These are phyloP conservation scores for Phytophthora brassicae DNA, from an alignment of 352 stramenopile genomes.

Conservation along the genomic window DNA sequence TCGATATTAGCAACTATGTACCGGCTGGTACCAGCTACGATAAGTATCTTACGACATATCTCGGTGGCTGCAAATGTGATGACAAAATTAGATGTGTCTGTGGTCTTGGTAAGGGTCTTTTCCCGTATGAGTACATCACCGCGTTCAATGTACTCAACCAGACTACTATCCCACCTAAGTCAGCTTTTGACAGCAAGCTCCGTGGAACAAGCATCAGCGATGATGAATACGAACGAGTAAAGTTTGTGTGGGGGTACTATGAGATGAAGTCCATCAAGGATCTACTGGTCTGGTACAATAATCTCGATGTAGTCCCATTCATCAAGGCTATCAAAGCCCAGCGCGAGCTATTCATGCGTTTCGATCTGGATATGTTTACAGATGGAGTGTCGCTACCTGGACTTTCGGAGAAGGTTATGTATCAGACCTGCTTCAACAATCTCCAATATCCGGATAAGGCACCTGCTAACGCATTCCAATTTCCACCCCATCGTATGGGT, in stretches of 20 bases:
- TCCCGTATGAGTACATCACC: slow-evolving; percentile 34
- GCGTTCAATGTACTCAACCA: slow-evolving; percentile 26
- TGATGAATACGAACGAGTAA: slow-evolving; percentile 28
- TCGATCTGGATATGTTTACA: slow-evolving; percentile 26
- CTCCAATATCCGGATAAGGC: not conserved
- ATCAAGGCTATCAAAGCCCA: slow-evolving; percentile 16
- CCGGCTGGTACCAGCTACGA: slow-evolving; percentile 31
- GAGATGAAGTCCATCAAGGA: slow-evolving; percentile 22
- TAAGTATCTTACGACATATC: slow-evolving; percentile 32
- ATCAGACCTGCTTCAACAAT: slow-evolving; percentile 26
- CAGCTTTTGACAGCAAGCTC: slow-evolving; percentile 26
- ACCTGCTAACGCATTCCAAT: slow-evolving; percentile 14
- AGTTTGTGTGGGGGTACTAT: slow-evolving; percentile 35
- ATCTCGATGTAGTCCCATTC: slow-evolving; percentile 39
- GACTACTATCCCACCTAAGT: slow-evolving; percentile 16
- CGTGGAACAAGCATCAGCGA: slow-evolving; percentile 12
- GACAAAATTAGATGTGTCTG: slow-evolving; percentile 29
- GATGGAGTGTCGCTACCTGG: slow-evolving; percentile 20
- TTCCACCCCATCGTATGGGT: slow-evolving; percentile 12
- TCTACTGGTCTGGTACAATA: slow-evolving; percentile 28
- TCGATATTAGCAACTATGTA: slow-evolving; percentile 36
- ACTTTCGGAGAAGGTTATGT: slow-evolving; percentile 29
- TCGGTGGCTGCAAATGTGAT: slow-evolving; percentile 32
- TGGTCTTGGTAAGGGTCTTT: slow-evolving; percentile 18
- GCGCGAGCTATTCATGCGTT: slow-evolving; percentile 17